phyloP scores from a whole-genome alignment of 768 basidiomycete species.

The Plicaturopsis crispa region DNA sequence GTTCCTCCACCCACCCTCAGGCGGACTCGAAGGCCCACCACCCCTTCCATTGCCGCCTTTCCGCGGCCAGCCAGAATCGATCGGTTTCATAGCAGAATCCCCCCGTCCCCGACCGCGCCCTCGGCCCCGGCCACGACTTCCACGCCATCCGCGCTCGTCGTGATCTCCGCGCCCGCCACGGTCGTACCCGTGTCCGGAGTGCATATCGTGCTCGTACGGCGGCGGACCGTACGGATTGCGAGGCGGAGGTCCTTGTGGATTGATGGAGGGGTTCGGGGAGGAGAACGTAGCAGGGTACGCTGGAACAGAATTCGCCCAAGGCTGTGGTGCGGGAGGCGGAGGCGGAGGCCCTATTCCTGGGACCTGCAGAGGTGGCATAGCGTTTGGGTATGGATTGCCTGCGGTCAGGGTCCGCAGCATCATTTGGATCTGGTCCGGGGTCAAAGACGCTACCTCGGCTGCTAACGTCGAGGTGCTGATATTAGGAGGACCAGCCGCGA shows the following conservation, averaged over 20 bases:
- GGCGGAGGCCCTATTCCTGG: slow-evolving; percentile 7
- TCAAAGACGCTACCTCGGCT: slow-evolving; percentile 65
- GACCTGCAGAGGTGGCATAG: slow-evolving; percentile 19
- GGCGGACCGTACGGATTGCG: slow-evolving; percentile 18
- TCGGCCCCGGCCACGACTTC: slow-evolving; percentile 21
- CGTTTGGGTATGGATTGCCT: slow-evolving; percentile 26
- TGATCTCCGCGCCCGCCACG: slow-evolving; percentile 23
- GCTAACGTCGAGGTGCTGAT: slow-evolving; percentile 47
- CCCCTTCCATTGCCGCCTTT: too few species aligned
- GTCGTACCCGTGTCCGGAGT: slow-evolving; percentile 21
- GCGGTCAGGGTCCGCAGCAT: slow-evolving; percentile 53
- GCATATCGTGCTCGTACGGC: slow-evolving; percentile 17
- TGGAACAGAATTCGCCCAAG: slow-evolving; percentile 1
- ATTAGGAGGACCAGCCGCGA: slow-evolving; percentile 23
- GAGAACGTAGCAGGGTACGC: slow-evolving; percentile 2
- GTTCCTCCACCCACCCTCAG: too few species aligned
- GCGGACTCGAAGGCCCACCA: too few species aligned
- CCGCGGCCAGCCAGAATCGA: slow-evolving; percentile 62
- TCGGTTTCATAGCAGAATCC: slow-evolving; percentile 26
- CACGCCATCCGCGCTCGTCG: slow-evolving; percentile 16
- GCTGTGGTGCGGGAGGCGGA: not conserved
- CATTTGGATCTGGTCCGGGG: slow-evolving; percentile 68
- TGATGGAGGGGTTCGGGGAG: slow-evolving; percentile 6
- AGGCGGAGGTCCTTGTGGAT: slow-evolving; percentile 8
- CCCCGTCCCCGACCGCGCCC: slow-evolving; percentile 23